Conservation (phyloP, 129 eudicot species). For the Lonicera japonica region DNA sequence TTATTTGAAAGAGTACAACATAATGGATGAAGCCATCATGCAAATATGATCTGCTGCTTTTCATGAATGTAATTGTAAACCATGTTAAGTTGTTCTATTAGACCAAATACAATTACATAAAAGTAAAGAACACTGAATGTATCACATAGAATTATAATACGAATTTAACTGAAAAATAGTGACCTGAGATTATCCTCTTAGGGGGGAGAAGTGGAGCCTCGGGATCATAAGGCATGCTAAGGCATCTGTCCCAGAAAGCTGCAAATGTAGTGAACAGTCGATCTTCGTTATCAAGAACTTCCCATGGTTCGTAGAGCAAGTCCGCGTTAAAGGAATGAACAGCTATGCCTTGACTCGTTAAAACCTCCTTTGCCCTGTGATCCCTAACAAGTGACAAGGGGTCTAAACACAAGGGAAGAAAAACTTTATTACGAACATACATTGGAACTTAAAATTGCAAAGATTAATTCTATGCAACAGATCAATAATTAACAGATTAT, state of each 20-base stretch:
- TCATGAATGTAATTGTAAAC: too few relatives aligned
- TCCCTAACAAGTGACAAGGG: slow-evolving; percentile 93
- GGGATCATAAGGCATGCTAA: slow-evolving; percentile 95
- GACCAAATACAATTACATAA: background rate
- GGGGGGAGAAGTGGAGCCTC: slow-evolving; percentile 96
- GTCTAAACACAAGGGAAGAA: slow-evolving; percentile 34
- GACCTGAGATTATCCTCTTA: slow-evolving; percentile 79
- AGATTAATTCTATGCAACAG: too few relatives aligned
- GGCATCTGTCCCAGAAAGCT: slow-evolving; percentile 92
- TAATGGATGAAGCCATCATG: too few relatives aligned
- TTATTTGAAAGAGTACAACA: too few relatives aligned
- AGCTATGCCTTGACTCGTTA: slow-evolving; percentile 61
- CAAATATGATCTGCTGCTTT: too few relatives aligned
- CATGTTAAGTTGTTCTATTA: too few relatives aligned
- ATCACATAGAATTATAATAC: too few relatives aligned
- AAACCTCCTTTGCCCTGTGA: slow-evolving; percentile 79
- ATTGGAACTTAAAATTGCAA: too few relatives aligned
- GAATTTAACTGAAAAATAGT: too few relatives aligned
- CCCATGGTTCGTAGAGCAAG: slow-evolving; percentile 97
- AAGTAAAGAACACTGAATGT: too few relatives aligned
- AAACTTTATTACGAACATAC: slow-evolving; percentile 1
- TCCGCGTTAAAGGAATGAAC: slow-evolving; percentile 92
- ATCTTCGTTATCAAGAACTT: slow-evolving; percentile 68
- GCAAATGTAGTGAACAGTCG: slow-evolving; percentile 70
- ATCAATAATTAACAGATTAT: too few relatives aligned